A percentile compares a stretch with the other conserved stretches of the same genome.
These are phyloP conservation scores for Solanum raphanifolium DNA, from an alignment of 257 asterid genomes.

Conservation along the genomic window DNA sequence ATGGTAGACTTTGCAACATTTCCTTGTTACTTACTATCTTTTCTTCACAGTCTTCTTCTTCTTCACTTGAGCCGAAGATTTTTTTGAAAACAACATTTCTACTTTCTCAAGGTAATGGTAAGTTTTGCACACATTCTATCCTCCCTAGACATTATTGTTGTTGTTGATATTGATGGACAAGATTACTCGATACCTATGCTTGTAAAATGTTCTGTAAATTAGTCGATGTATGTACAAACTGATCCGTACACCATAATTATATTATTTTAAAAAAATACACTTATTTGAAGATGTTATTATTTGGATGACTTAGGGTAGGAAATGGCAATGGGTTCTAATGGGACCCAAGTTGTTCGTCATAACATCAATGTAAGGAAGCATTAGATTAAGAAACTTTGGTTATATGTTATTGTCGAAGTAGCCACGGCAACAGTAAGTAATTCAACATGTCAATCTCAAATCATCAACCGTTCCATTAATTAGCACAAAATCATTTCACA, in stretches of 20 bases:
- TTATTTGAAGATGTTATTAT: background rate
- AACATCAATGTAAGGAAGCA: background rate
- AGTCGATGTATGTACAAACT: too few relatives aligned
- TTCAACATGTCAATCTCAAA: background rate
- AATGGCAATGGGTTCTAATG: background rate
- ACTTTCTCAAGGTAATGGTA: too few relatives aligned
- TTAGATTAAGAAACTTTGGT: background rate
- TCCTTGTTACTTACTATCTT: too few relatives aligned
- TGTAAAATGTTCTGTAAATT: too few relatives aligned
- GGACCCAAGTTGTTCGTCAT: background rate
- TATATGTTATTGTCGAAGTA: background rate
- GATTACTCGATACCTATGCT: background rate
- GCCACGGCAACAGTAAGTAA: background rate
- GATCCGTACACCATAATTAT: too few relatives aligned
- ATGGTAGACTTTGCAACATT: background rate
- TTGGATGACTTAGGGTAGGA: background rate
- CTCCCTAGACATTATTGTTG: background rate
- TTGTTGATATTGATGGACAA: background rate
- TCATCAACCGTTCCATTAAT: background rate
- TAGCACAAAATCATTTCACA: background rate
- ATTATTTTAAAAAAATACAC: background rate
- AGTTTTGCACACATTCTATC: accelerated
- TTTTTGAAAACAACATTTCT: too few relatives aligned
- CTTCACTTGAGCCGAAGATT: background rate
- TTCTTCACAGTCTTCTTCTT: too few relatives aligned